These are phyloP conservation scores for Calocybe cyanea DNA, from an alignment of 768 basidiomycete species.

Conservation along the genomic window DNA sequence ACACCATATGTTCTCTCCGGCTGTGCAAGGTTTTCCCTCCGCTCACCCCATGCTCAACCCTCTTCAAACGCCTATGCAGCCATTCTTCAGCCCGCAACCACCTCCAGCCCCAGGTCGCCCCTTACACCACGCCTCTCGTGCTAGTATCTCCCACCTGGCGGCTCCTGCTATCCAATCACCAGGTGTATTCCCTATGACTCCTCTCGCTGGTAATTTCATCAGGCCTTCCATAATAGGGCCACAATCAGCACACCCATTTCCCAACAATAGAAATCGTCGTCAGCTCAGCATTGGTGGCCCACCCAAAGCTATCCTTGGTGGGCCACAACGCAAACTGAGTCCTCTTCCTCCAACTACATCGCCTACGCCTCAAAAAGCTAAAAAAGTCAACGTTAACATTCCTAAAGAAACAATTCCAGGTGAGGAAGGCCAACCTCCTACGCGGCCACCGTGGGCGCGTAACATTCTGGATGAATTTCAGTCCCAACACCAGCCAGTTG, in stretches of 20 bases:
- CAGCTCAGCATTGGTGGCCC: constrained; percentile 80
- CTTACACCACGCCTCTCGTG: constrained; percentile 47
- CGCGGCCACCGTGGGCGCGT: constrained; percentile 58
- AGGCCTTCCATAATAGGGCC: constrained; percentile 42
- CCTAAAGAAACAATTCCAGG: constrained; percentile 60
- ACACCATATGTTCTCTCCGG: constrained; percentile 61
- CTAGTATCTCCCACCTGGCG: constrained; percentile 64
- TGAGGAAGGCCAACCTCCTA: constrained; percentile 37
- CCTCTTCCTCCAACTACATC: constrained; percentile 44
- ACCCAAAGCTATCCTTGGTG: constrained; percentile 83
- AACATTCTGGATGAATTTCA: constrained; percentile 36
- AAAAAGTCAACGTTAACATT: constrained; percentile 68
- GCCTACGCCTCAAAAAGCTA: constrained; percentile 44
- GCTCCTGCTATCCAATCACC: constrained; percentile 58
- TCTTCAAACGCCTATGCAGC: constrained; percentile 73
- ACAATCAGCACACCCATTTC: constrained; percentile 41
- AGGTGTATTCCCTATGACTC: constrained; percentile 53
- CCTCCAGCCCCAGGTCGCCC: constrained; percentile 52
- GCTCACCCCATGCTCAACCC: constrained; percentile 43
- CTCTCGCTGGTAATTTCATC: constrained; percentile 55
- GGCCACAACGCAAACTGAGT: constrained; percentile 72
- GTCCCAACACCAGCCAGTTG: constrained; percentile 19
- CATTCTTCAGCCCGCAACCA: constrained; percentile 53
- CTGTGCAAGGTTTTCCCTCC: constrained; percentile 57
- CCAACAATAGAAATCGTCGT: constrained; percentile 59